Percentiles rank a stretch among this genome's conserved stretches.
phyloP scores from a whole-genome alignment of 169 alveolate genomes.

The Cryptosporidium tyzzeri region DNA sequence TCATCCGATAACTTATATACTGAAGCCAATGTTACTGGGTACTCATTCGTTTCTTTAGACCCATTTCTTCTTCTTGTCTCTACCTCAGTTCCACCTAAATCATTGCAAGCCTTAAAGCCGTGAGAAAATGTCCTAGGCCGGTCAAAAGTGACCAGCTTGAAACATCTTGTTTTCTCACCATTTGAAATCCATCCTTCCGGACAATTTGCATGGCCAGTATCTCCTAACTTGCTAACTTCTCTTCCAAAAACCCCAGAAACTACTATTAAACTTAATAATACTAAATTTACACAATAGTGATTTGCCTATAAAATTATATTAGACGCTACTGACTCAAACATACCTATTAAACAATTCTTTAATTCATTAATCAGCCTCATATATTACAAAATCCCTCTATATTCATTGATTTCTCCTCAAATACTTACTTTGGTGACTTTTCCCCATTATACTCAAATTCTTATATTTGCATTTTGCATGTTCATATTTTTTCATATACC shows the following conservation, averaged over 20 bases:
- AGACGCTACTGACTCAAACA: not conserved
- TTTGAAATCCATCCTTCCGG: conserved; percentile 68
- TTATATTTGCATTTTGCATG: conserved; percentile 39
- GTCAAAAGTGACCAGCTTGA: conserved; percentile 56
- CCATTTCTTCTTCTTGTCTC: conserved; percentile 33
- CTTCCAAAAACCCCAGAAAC: conserved; percentile 12
- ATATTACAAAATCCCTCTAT: conserved; percentile 9
- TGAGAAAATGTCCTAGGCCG: conserved; percentile 63
- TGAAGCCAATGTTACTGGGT: conserved; percentile 73
- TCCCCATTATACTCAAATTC: conserved; percentile 14
- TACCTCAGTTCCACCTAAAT: conserved; percentile 61
- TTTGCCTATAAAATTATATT: not conserved
- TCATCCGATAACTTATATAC: conserved; percentile 58
- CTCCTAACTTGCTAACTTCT: not conserved
- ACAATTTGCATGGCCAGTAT: conserved; percentile 33
- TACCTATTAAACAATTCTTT: conserved; percentile 21
- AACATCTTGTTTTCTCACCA: conserved; percentile 56
- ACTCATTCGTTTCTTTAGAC: conserved; percentile 19
- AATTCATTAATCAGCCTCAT: conserved; percentile 31
- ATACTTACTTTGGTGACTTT: not conserved
- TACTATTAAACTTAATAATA: conserved; percentile 46
- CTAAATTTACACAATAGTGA: not conserved
- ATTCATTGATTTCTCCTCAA: not conserved
- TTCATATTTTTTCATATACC: conserved; percentile 53
- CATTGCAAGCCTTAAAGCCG: conserved; percentile 66